Evolutionary conservation across 768 basidiomycete genomes (phyloP), one percentile per base, ranked within the genome.

Genomic region (Termitomyces sp.): DNA sequence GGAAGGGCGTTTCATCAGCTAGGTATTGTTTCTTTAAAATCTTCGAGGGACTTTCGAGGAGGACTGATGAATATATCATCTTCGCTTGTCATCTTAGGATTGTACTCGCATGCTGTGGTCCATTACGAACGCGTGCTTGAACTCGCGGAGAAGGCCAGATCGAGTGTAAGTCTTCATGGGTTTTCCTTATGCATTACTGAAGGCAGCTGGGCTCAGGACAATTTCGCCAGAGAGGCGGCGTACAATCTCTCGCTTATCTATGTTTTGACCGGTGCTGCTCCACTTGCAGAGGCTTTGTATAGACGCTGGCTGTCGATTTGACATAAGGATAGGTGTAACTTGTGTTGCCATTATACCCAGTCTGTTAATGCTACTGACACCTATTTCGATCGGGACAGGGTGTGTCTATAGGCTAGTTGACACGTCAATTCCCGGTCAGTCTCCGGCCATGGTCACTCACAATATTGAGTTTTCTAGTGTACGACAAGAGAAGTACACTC

Each of bases 1-100:
- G 96, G 88, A 0, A 78, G 96, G 45, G 83, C 85, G 1, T 98
- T 97, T 67, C 96, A 98, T 66, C 90, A 94, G 57, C 76, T 97
- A n/a, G 91, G 94, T 93, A 59, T 54, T 80, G 63, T 17, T 17
- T 41, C 27, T 32, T 28, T 58, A 21, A n/a, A 16, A 16, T 17
- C 3, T 37, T 6, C 35, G 35, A 12, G 16, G 10, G 3, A 2
- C 11, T n/a, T 21, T 16, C 6, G 28, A 12, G n/a, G 9, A 32
- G 3, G 12, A 16, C 14, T 34, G 9, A 34, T 2, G 28, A 12
- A 4, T 16, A 2, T 16, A 37, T 37, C 35, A 37, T 37, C 35
- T 7, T 37, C 16, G 5, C 35, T 37, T 37, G 35, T 37, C 35
- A 16, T 5, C 23, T 17, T 61, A 96, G 95, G 92, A 4, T 70